Evolutionary conservation across 1,284 basidiomycete genomes (phyloP), one percentile per base, ranked within the genome.

Genomic region (Fistulina hepatica): DNA sequence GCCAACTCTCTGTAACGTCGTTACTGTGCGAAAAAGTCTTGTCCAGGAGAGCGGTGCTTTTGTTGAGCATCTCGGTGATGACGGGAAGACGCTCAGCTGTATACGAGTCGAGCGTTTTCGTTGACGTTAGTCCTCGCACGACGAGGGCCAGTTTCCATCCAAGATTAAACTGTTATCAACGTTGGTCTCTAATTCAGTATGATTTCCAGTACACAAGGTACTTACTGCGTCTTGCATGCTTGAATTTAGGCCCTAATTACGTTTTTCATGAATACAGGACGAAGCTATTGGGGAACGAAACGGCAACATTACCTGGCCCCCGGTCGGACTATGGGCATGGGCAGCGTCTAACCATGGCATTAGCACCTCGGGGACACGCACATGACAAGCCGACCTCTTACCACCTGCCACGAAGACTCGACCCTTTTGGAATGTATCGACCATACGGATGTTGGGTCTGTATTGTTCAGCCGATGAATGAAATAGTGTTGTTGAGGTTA

Each of bases 101-200:
- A 39, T 63, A 63, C 0, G 61, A 55, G 3, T 55, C 48, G 2
- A 67, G 53, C 11, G 65, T 51, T 2, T 49, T 44, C 1, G 28
- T 15, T 1, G 55, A 46, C 3, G 65, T 48, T 19, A 57, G 43
- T 2, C 52, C 52, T 21, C 61, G 59, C 21, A 55, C 36, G 21
- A 61, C 61, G 6, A 64, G 45, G 6, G 60, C 52, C 17, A 67
- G 37, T 33, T 69, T 67, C 65, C 64, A 68, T 0, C 48, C 57
- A 2, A 67, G 45, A 39, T 67, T 69, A 37, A 60, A 52, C 4
- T 41, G 27, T 17, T 17, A 10, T n/a, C 13, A 10, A 12, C 11
- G 9, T 32, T 3, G n/a, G 15, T 12, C 5, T 21, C 3, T 21
- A 3, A 2, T 6, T 3, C 21, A 20, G 11, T 20, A 21, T 13